Percentiles rank a stretch among this genome's conserved stretches.
phyloP scores from a whole-genome alignment of 1,139 yeast species.

The Hanseniaspora sp. region DNA sequence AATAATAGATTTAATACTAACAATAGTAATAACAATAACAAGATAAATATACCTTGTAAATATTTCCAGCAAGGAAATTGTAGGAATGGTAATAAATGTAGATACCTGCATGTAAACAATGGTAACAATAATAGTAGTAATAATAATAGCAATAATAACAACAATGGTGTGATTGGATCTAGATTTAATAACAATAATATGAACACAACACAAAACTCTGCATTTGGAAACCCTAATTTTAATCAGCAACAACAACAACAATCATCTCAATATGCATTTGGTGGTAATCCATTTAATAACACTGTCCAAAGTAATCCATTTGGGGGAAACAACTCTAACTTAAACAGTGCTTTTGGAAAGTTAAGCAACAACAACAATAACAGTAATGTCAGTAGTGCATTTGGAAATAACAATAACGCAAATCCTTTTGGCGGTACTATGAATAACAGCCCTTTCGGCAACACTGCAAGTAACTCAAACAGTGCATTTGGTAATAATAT shows the following conservation, averaged over 20 bases:
- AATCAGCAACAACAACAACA: neutral
- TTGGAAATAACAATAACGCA: neutral
- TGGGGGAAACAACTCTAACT: neutral
- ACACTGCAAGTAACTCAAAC: neutral
- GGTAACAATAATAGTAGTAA: conserved; percentile 18
- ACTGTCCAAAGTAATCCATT: neutral
- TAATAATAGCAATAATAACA: conserved; percentile 16
- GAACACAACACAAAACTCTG: neutral
- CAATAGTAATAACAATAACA: conserved; percentile 18
- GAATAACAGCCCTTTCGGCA: neutral
- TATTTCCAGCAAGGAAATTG: conserved; percentile 34
- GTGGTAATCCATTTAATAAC: neutral
- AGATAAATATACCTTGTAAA: conserved; percentile 31
- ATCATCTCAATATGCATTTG: neutral
- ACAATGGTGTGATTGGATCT: neutral
- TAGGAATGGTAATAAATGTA: conserved; percentile 34
- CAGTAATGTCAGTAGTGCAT: neutral
- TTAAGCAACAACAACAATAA: neutral
- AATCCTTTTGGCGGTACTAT: neutral
- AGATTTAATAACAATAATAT: conserved; percentile 4
- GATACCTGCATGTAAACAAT: conserved; percentile 32
- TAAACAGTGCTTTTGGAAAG: neutral
- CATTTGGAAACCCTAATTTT: neutral
- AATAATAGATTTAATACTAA: conserved; percentile 6
- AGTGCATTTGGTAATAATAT: conserved; percentile 34